A percentile compares a stretch with the other conserved stretches of the same genome.
phyloP scores from a whole-genome alignment of 106 monocot species.

The Hemerocallis citrina region DNA sequence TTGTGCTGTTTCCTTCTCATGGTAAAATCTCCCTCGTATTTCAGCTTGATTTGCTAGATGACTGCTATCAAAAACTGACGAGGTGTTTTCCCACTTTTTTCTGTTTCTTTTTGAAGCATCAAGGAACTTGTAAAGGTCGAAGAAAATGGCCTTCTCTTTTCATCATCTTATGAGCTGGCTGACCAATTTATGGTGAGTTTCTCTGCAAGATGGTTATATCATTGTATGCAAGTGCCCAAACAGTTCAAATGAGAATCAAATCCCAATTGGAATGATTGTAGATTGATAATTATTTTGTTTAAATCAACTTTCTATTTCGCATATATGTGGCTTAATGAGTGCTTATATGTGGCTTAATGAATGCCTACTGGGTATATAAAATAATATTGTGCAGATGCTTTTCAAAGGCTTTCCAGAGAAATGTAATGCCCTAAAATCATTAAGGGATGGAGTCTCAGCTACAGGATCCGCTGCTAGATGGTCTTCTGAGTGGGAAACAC shows the following conservation, averaged over 20 bases:
- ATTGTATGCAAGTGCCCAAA: background rate
- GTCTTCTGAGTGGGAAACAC: slow-evolving; percentile 67
- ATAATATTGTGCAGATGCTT: slow-evolving; percentile 73
- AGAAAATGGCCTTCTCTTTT: slow-evolving; percentile 87
- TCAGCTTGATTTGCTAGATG: background rate
- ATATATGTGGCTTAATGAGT: too few species aligned
- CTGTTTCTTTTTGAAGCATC: slow-evolving; percentile 55
- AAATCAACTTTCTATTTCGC: too few species aligned
- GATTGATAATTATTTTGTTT: background rate
- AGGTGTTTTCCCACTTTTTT: background rate
- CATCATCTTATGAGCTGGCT: slow-evolving; percentile 80
- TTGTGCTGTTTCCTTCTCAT: slow-evolving; percentile 82
- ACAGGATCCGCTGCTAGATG: slow-evolving; percentile 50
- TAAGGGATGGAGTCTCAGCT: slow-evolving; percentile 45
- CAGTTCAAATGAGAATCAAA: background rate
- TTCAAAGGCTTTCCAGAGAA: slow-evolving; percentile 82
- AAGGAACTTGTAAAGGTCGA: slow-evolving; percentile 76
- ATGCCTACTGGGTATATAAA: too few species aligned
- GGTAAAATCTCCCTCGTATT: slow-evolving; percentile 31
- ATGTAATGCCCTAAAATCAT: slow-evolving; percentile 43
- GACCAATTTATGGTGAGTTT: slow-evolving; percentile 74
- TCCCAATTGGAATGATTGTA: background rate
- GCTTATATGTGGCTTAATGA: too few species aligned
- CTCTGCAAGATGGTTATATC: background rate
- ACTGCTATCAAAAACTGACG: too few species aligned